These are phyloP conservation scores for Aspergillus mulundensis DNA, from an alignment of 495 filamentous ascomycete species.

Conservation along the genomic window DNA sequence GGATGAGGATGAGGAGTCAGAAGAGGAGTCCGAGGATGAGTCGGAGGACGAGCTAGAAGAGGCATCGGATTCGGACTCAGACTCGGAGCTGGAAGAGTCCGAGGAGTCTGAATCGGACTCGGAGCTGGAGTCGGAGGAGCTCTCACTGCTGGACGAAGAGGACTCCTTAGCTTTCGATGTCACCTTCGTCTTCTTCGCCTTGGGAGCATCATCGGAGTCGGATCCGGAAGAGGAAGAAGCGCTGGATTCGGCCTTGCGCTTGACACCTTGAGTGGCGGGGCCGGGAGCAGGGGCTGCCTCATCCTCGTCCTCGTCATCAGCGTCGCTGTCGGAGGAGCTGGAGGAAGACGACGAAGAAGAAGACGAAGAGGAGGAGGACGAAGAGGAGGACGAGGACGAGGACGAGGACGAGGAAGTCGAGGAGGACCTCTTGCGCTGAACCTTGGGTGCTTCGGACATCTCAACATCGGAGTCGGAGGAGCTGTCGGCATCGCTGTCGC, in stretches of 20 bases:
- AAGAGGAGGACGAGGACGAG: conserved; percentile 44
- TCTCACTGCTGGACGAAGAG: conserved; percentile 1
- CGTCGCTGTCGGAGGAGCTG: conserved; percentile 52
- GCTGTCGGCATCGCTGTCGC: conserved; percentile 25
- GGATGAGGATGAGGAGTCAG: conserved; percentile 32
- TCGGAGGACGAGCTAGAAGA: conserved; percentile 24
- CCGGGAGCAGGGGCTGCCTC: conserved; percentile 26
- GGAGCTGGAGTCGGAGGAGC: conserved; percentile 24
- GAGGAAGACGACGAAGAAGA: conserved; percentile 1
- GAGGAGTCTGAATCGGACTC: conserved; percentile 18
- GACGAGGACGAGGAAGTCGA: conserved; percentile 40
- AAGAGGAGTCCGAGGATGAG: conserved; percentile 21
- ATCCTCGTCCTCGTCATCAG: conserved; percentile 56
- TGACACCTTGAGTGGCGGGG: conserved; percentile 41
- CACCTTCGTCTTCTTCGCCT: conserved; percentile 39
- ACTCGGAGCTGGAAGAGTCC: conserved; percentile 25
- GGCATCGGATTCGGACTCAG: conserved; percentile 30
- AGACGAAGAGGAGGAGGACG: conserved; percentile 45
- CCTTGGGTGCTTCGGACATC: conserved; percentile 52
- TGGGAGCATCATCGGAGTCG: conserved; percentile 37
- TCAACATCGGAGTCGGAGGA: conserved; percentile 50
- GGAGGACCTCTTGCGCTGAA: conserved; percentile 26
- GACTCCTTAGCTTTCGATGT: conserved; percentile 11
- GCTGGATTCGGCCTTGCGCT: conserved; percentile 62
- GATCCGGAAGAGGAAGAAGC: conserved; percentile 48